Evolutionary conservation across 2,329 filamentous ascomycete species (phyloP), one percentile per base, ranked within the genome.

Genomic region (Alternaria incomplexa): DNA sequence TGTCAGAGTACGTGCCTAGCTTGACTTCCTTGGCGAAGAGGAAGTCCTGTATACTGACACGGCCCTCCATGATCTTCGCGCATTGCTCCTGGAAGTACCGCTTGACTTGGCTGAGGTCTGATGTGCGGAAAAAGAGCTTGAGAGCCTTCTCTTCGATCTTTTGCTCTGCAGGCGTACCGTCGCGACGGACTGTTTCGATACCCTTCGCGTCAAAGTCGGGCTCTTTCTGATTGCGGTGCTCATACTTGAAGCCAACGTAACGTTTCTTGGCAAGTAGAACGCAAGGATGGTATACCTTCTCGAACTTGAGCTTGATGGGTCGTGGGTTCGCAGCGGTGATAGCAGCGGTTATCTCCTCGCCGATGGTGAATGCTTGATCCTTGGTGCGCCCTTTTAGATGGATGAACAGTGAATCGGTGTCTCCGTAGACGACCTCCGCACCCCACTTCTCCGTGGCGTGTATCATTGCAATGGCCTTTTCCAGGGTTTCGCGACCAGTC

Each of bases 161-260:
- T 77, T 98, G 95, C 80, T 97, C 93, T 0, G 94, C 95, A 0
- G 95, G 94, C 0, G 94, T 98, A 43, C 96, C 96, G 77, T 99
- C 96, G 52, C 96, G 88, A 2, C 96, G 90, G 8, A 99, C 95
- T 0, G 96, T 99, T 83, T 99, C 96, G 67, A 98, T 99, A 28
- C 96, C 96, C 80, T 99, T 99, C 61, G 96, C 96, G 77, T 99
- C 96, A 69, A 98, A 98, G 1, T 97, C 92, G 0, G 96, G 95
- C 68, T 90, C 88, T 9, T 79, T 83, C 76, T 99, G 96, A 15
- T 86, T 84, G 40, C 87, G 87, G 68, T 85, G 88, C 76, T 99
- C 96, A 81, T 96, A 99, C 78, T 97, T 97, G 85, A 97, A 97
- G 6, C 96, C 96, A 5, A 98, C 96, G 72, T 99, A 99, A 58